These are phyloP conservation scores for Barbarea vulgaris DNA, from an alignment of 345 rosid genomes.

Conservation along the genomic window DNA sequence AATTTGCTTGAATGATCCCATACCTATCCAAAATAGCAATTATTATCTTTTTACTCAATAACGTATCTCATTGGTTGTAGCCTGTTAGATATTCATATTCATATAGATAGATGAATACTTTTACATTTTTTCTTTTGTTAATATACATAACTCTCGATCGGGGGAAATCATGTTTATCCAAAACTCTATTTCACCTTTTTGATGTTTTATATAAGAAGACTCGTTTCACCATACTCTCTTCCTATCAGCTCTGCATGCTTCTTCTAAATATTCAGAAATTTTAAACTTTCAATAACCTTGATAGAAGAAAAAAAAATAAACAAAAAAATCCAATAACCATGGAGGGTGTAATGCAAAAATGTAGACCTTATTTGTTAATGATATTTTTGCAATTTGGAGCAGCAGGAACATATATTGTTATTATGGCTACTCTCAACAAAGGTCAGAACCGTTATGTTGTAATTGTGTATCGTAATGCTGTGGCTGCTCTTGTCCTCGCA, in stretches of 20 bases:
- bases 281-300: neutral
- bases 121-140: slow-evolving; percentile 17
- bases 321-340: slow-evolving; percentile 7
- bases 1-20: slow-evolving; percentile 10
- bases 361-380: slow-evolving; percentile 70
- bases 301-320: neutral
- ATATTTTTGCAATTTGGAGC: slow-evolving; percentile 66
- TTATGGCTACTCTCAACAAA: slow-evolving; percentile 59
- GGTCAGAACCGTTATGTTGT: slow-evolving; percentile 82
- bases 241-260: neutral
- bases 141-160: slow-evolving; percentile 35
- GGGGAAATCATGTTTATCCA: slow-evolving; percentile 36
- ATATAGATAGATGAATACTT: slow-evolving; percentile 14
- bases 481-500: slow-evolving; percentile 73
- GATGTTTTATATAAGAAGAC: slow-evolving; percentile 33
- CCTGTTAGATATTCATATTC: slow-evolving; percentile 1
- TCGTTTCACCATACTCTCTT: slow-evolving; percentile 17
- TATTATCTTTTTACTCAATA: slow-evolving; percentile 3
- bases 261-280: neutral
- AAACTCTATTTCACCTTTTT: slow-evolving; percentile 37
- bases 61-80: slow-evolving; percentile 12
- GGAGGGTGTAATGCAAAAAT: slow-evolving; percentile 37
- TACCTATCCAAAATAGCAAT: slow-evolving; percentile 18
- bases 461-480: slow-evolving; percentile 68
- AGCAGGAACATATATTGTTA: slow-evolving; percentile 68